Base-by-base conservation (phyloP, 495 filamentous ascomycete species). In the Patellaria atrata region DNA sequence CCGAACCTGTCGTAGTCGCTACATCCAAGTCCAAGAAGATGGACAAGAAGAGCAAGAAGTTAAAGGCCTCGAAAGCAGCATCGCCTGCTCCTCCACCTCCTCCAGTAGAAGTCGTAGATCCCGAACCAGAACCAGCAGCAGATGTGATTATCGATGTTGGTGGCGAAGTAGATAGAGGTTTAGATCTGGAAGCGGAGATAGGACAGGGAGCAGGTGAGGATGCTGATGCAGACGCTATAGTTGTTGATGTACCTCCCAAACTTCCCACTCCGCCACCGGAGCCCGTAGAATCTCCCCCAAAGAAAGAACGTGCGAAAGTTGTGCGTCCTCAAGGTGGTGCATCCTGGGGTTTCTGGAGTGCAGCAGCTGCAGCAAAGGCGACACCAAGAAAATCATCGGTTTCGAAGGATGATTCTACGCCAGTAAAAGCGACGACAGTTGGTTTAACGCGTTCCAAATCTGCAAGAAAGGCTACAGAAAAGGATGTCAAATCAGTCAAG, bases 301-400 rank as follows among this genome's bases (percentile, higher is more conserved):
- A 70, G 51, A 77, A 74, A 41, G 73, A 75, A 35, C 71, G 73
- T 12, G 44, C 70, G 10, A 63, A 64, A 24, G 60, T 69, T 19
- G 69, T 71, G 28, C 67, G 67, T 17, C 55, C 59, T 8, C 41
- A 58, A 17, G 61, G 54, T 17, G 49, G 52, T 7, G 52, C 60
- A 5, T 67, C 68, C 14, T 77, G 73, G 73, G 71, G 68, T 16
- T 68, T 73, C 54, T 75, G 67, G 65, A 65, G 61, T 29, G 56
- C 64, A 4, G 55, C 64, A 11, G 54, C 48, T 4, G 41, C 53
- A 11, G 36, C 37, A 41, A 33, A 44, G 41, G 40, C 44, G 34
- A 10, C 38, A 37, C 24, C 36, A 32, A 13, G 27, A 38, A 47
- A 43, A 35, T 31, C 40, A 24, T 21, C 38, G 14, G 22, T 14